phyloP scores from a whole-genome alignment of 2,329 filamentous ascomycete genomes.

The Geosmithia putterillii region DNA sequence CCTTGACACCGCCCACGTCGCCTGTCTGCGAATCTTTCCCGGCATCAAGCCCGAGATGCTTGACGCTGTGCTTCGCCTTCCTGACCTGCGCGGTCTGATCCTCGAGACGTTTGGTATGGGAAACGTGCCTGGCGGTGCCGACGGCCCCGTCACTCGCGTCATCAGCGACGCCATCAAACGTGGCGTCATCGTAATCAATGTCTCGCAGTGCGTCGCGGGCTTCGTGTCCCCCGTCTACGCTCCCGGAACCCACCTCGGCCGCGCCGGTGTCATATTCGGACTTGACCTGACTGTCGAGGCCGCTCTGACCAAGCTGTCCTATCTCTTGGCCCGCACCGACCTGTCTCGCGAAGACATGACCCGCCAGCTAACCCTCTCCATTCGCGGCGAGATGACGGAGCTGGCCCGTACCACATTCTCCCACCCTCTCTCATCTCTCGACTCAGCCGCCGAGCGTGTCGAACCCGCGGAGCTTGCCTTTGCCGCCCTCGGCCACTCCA shows the following conservation, averaged over 20 bases:
- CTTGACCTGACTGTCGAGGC: conserved; percentile 84
- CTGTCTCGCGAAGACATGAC: conserved; percentile 55
- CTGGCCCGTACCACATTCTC: conserved; percentile 60
- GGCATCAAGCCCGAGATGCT: conserved; percentile 92
- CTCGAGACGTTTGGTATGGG: conserved; percentile 90
- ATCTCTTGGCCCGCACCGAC: conserved; percentile 57
- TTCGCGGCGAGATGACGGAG: conserved; percentile 80
- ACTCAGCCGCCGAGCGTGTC: conserved; percentile 27
- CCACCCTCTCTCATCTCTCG: conserved; percentile 49
- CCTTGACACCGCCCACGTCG: conserved; percentile 78
- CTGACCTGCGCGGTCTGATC: conserved; percentile 69
- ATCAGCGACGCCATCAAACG: conserved; percentile 66
- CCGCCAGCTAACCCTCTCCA: conserved; percentile 57
- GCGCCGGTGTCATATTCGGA: conserved; percentile 79
- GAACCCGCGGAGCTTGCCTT: conserved; percentile 50
- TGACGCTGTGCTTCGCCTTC: conserved; percentile 65
- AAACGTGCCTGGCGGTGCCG: conserved; percentile 73
- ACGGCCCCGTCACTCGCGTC: conserved; percentile 67
- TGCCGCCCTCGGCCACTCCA: conserved; percentile 68
- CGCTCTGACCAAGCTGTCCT: conserved; percentile 81
- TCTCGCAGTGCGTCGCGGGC: conserved; percentile 76
- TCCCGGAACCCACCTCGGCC: conserved; percentile 63
- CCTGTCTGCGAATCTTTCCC: conserved; percentile 80
- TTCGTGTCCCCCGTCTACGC: conserved; percentile 71
- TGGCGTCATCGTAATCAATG: conserved; percentile 78